These are phyloP conservation scores for Cynanchum wilfordii DNA, from an alignment of 257 asterid genomes.

Conservation along the genomic window DNA sequence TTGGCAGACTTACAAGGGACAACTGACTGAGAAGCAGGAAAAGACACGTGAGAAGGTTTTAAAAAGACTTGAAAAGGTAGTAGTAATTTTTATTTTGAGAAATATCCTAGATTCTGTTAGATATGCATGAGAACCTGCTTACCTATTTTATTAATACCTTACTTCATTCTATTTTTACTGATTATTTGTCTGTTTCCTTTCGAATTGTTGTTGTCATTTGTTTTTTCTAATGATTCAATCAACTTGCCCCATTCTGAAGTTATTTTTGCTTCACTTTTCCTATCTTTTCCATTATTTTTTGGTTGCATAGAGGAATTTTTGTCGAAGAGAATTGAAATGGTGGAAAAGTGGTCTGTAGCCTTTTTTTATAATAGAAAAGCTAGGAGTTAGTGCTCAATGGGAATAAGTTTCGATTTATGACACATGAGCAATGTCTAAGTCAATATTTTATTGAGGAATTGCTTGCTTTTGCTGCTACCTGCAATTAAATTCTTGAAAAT, in stretches of 20 bases:
- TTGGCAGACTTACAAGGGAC: constrained; percentile 96
- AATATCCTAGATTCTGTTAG: constrained; percentile 1
- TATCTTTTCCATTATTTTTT: background rate
- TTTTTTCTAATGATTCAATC: background rate
- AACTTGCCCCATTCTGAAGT: background rate
- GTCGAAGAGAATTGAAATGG: background rate
- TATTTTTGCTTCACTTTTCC: background rate
- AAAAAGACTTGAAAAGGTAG: constrained; percentile 89
- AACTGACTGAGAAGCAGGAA: constrained; percentile 93
- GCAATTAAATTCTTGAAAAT: background rate
- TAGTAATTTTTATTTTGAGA: constrained; percentile 19
- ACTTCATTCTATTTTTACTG: background rate
- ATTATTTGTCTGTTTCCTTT: background rate
- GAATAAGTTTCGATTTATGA: no score
- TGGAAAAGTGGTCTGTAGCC: background rate
- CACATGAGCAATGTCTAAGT: background rate
- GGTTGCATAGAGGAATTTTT: background rate
- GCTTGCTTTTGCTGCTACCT: background rate
- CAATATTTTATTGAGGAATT: background rate
- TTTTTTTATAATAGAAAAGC: background rate
- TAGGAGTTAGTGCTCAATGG: background rate
- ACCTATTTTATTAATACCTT: no score
- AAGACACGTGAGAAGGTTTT: constrained; percentile 91
- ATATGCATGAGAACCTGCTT: background rate
- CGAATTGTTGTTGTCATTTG: background rate